These are phyloP conservation scores for Macrolepiota albuminosa DNA, from an alignment of 768 basidiomycete genomes.

Conservation along the genomic window DNA sequence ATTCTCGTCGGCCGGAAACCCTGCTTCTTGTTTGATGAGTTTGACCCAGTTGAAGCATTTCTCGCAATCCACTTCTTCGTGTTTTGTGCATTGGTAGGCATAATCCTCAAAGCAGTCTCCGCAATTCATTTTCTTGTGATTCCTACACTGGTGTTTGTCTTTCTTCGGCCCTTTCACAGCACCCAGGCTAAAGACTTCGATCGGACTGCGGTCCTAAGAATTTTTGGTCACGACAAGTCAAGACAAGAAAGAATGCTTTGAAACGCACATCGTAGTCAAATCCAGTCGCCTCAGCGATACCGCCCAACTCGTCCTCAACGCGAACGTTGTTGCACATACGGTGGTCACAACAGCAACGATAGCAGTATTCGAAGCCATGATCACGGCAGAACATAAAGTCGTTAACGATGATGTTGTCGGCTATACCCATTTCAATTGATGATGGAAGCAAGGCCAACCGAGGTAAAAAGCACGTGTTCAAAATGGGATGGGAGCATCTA, in stretches of 20 bases:
- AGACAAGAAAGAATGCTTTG: not conserved
- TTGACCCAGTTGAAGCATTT: conserved; percentile 32
- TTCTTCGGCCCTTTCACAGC: conserved; percentile 12
- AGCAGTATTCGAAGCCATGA: conserved; percentile 29
- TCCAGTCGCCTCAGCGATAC: conserved; percentile 14
- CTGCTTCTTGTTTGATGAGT: conserved; percentile 23
- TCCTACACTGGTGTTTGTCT: conserved; percentile 21
- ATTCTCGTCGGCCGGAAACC: conserved; percentile 14
- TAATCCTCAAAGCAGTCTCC: conserved; percentile 20
- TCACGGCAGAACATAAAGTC: conserved; percentile 27
- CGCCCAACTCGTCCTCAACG: conserved; percentile 23
- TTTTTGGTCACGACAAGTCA: not conserved
- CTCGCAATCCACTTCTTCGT: conserved; percentile 24
- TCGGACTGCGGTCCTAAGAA: conserved; percentile 17
- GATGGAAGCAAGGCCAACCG: not conserved
- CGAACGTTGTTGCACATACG: conserved; percentile 27
- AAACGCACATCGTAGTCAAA: conserved; percentile 16
- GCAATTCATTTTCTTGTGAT: conserved; percentile 25
- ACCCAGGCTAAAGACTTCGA: conserved; percentile 18
- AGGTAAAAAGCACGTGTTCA: not conserved
- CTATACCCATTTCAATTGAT: not conserved
- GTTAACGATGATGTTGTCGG: conserved; percentile 23
- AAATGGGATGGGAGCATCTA: not conserved
- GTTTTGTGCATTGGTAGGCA: conserved; percentile 22
- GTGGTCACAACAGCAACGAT: conserved; percentile 26